Evolutionary conservation across 169 alveolate genomes (phyloP).

Genomic region (Amoebophrya sp.): DNA sequence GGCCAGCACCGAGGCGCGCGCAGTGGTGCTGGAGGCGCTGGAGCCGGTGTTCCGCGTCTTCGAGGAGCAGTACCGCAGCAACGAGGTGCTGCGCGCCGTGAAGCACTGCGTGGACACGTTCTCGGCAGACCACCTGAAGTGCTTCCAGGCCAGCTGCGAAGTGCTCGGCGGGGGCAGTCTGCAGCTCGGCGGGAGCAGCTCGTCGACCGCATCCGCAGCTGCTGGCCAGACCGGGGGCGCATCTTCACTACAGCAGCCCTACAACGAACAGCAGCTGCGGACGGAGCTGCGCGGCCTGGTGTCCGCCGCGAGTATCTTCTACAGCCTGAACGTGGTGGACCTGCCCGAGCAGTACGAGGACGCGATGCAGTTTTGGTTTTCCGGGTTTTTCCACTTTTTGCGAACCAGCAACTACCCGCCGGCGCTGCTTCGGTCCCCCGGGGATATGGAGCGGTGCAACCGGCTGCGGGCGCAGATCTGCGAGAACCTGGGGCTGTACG

Average conservation of each 20-base stretch:
- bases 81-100: not conserved
- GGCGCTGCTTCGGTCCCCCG: too few relatives aligned
- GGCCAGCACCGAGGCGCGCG: too few relatives aligned
- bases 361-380: not conserved
- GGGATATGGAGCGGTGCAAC: not conserved
- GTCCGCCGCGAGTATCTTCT: not conserved
- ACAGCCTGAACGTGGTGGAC: slow-evolving; percentile 10
- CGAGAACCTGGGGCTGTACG: slow-evolving; percentile 9
- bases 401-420: not conserved
- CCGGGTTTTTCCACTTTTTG: not conserved
- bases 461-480: slow-evolving; percentile 6
- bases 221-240: too few relatives aligned
- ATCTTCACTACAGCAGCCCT: too few relatives aligned
- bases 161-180: too few relatives aligned
- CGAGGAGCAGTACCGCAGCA: not conserved
- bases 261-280: not conserved
- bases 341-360: slow-evolving; percentile 7
- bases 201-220: too few relatives aligned
- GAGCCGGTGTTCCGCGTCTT: not conserved
- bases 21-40: not conserved
- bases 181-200: too few relatives aligned
- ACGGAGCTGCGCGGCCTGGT: not conserved
- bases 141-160: not conserved
- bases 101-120: not conserved
- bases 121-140: not conserved